phyloP scores from a whole-genome alignment of 495 filamentous ascomycete species.

The Collariella sp. region DNA sequence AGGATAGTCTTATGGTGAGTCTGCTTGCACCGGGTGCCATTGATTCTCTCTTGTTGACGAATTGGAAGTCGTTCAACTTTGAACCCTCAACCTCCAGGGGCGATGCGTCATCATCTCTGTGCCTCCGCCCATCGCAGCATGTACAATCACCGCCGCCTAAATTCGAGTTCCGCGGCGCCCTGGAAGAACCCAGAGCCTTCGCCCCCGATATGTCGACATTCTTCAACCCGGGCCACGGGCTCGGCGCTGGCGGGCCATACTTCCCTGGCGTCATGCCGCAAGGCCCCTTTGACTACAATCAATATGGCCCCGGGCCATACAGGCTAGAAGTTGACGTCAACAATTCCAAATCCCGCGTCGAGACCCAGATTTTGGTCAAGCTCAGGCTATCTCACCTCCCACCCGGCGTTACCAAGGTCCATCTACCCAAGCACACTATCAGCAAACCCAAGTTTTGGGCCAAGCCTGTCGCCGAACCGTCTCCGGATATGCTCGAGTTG shows the following conservation, averaged over 20 bases:
- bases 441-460: slow-evolving; percentile 82
- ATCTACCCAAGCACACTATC: slow-evolving; percentile 80
- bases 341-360: slow-evolving; percentile 72
- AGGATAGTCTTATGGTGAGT: not conserved
- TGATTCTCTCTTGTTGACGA: not conserved
- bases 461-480: slow-evolving; percentile 50
- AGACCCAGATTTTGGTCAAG: slow-evolving; percentile 84
- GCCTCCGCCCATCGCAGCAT: slow-evolving; percentile 2
- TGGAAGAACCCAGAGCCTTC: not conserved
- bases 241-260: not conserved
- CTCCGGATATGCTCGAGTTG: slow-evolving; percentile 70
- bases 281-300: not conserved
- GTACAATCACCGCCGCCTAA: not conserved
- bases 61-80: slow-evolving; percentile 3
- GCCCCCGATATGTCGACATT: not conserved
- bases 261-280: not conserved
- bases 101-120: not conserved
- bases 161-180: slow-evolving; percentile 9
- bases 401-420: slow-evolving; percentile 62
- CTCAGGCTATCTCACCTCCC: slow-evolving; percentile 68
- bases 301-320: slow-evolving; percentile 6
- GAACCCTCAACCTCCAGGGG: not conserved
- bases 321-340: slow-evolving; percentile 3
- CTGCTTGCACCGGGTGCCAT: not conserved
- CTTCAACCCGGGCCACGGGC: not conserved